Evolutionary conservation across 2,329 filamentous ascomycete genomes (phyloP).

Genomic region (Fusarium mexicanum): DNA sequence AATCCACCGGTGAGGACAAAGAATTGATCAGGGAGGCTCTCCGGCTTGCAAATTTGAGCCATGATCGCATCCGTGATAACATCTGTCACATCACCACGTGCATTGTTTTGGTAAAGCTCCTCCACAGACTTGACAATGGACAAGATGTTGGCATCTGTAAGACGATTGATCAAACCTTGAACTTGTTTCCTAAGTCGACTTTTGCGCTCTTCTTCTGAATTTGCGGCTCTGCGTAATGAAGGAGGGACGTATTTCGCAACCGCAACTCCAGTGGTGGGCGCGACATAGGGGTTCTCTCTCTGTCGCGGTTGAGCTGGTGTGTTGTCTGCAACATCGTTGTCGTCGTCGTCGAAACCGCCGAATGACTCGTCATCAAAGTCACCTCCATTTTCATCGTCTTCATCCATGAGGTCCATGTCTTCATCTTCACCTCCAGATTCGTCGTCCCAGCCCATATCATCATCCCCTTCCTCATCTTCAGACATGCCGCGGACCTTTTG

Average conservation of each 20-base stretch:
- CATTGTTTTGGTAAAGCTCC: slow-evolving; percentile 82
- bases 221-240: slow-evolving; percentile 73
- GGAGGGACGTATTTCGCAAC: slow-evolving; percentile 87
- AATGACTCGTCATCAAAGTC: slow-evolving; percentile 50
- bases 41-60: slow-evolving; percentile 80
- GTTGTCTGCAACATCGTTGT: slow-evolving; percentile 41
- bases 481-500: slow-evolving; percentile 33
- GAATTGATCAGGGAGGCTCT: slow-evolving; percentile 85
- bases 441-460: slow-evolving; percentile 36
- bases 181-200: slow-evolving; percentile 79
- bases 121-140: slow-evolving; percentile 86
- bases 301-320: slow-evolving; percentile 56
- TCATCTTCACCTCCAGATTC: slow-evolving; percentile 32
- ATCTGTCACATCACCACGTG: slow-evolving; percentile 88
- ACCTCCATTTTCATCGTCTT: slow-evolving; percentile 43
- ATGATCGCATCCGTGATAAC: slow-evolving; percentile 81
- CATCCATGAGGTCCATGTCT: slow-evolving; percentile 39
- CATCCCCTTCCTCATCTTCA: slow-evolving; percentile 30
- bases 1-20: slow-evolving; percentile 92
- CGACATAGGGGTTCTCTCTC: slow-evolving; percentile 89
- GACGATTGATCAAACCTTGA: slow-evolving; percentile 89
- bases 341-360: slow-evolving; percentile 49
- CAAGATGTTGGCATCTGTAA: slow-evolving; percentile 90
- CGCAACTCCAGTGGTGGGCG: slow-evolving; percentile 65
- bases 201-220: slow-evolving; percentile 73